Base-by-base conservation (phyloP, 441 rosid species). In the Gossypium trilobum region DNA sequence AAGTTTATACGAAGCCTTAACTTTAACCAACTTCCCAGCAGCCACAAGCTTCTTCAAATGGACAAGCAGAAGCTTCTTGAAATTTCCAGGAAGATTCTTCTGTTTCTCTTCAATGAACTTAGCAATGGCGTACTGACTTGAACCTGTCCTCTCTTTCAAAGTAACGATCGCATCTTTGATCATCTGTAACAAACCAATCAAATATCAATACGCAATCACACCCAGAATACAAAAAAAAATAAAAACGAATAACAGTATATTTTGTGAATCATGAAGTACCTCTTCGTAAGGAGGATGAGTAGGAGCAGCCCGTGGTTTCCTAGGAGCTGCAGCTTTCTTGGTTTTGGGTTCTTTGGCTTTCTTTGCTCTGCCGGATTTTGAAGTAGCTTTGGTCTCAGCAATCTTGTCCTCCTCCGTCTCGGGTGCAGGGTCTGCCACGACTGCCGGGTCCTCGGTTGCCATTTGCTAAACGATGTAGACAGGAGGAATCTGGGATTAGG, bases 111-210 rank as follows among this genome's bases (percentile, higher is more conserved):
- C 97, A 0, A 86, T 78, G 79, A 90, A 87, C 75, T 91, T 94
- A 20, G 90, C 78, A 73, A 94, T 94, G 36, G 97, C 98, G 67
- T 91, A 85, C 78, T 90, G 97, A 63, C 97, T 93, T 48, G 98
- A 93, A 50, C 98, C 97, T 2, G 85, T 84, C 78, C 78, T 90
- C 80, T 91, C 98, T 78, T 94, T 94, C 86, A 94, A 57, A 4
- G 89, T 82, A 23, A 78, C 82, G 25, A 94, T 89, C 1, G 96
- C 96, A 0, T 89, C 93, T 68, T 84, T 88, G 0, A 94, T 82
- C 97, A 94, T 90, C 97, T 94, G 74, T 27, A 80, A 73, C 14
- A 16, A 19, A 10, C 8, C 11, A 31, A n/a, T 20, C 2, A 23
- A 14, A 5, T 64, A 2, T 42, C 25, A 0, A 33, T 46, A 7